phyloP scores from a whole-genome alignment of 768 basidiomycete genomes.

The Paxillus rubicundulus region DNA sequence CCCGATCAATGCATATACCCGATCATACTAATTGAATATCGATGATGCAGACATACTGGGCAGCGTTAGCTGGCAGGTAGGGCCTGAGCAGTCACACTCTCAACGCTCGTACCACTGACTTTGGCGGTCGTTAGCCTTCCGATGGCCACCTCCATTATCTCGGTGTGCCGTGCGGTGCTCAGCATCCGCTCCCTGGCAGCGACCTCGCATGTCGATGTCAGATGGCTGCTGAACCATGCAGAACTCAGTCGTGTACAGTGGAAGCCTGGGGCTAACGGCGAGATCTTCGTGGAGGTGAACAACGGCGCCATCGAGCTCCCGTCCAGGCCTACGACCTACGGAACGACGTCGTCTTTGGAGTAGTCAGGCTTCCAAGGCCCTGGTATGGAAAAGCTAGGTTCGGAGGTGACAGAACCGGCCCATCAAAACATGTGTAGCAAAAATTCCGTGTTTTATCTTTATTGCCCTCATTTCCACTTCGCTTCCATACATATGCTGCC shows the following conservation, averaged over 20 bases:
- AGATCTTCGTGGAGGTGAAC: constrained; percentile 27
- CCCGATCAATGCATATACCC: not conserved
- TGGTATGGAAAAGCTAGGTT: too few species aligned
- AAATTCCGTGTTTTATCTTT: too few species aligned
- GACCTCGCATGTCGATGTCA: constrained; percentile 38
- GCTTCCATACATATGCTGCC: too few species aligned
- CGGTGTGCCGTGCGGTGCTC: constrained; percentile 39
- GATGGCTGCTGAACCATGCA: constrained; percentile 44
- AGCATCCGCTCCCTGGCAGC: constrained; percentile 43
- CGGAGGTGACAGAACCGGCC: too few species aligned
- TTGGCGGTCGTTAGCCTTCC: constrained; percentile 1
- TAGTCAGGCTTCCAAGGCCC: too few species aligned
- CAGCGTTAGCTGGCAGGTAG: constrained; percentile 8
- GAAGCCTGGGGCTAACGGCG: constrained; percentile 37
- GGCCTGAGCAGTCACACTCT: not conserved
- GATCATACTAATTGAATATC: not conserved
- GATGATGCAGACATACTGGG: constrained; percentile 8
- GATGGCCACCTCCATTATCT: constrained; percentile 17
- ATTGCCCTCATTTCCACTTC: too few species aligned
- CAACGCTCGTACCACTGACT: not conserved
- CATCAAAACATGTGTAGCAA: too few species aligned
- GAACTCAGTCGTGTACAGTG: constrained; percentile 45
- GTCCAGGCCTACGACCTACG: too few species aligned
- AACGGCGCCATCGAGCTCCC: constrained; percentile 1
- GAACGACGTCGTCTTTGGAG: too few species aligned